phyloP scores from a whole-genome alignment of 495 filamentous ascomycete genomes.

The Trichocladium antarcticum region DNA sequence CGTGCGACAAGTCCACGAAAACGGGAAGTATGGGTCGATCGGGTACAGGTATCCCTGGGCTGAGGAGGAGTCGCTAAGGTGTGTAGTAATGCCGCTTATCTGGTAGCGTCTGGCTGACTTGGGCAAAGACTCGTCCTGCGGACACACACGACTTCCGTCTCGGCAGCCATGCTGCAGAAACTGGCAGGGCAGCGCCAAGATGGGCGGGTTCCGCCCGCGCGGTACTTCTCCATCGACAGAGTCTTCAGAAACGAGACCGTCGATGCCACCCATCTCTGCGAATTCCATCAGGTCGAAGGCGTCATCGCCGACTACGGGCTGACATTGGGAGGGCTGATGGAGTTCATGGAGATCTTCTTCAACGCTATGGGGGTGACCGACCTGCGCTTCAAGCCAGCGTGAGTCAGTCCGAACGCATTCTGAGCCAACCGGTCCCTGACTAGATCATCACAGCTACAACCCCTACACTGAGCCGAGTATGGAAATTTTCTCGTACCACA shows the following conservation, averaged over 20 bases:
- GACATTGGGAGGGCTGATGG: constrained; percentile 84
- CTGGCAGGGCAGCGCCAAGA: constrained; percentile 55
- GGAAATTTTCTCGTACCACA: constrained; percentile 79
- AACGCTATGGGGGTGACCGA: constrained; percentile 83
- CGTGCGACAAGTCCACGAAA: constrained; percentile 66
- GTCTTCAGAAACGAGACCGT: constrained; percentile 86
- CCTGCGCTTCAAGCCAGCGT: constrained; percentile 64
- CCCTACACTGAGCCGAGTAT: constrained; percentile 81
- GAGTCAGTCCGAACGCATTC: not conserved
- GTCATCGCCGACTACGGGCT: constrained; percentile 93
- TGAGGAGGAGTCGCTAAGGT: constrained; percentile 63
- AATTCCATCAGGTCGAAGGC: constrained; percentile 98
- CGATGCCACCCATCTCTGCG: constrained; percentile 89
- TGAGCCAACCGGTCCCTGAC: not conserved
- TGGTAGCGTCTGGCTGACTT: not conserved
- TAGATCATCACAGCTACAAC: constrained; percentile 86
- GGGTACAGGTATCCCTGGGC: constrained; percentile 93
- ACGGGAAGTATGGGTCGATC: constrained; percentile 83
- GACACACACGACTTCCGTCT: constrained; percentile 90
- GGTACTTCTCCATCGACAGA: constrained; percentile 95
- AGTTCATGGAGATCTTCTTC: constrained; percentile 96
- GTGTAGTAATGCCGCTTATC: not conserved
- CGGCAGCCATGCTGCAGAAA: constrained; percentile 78
- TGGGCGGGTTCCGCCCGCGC: constrained; percentile 52
- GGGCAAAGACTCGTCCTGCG: constrained; percentile 67